Conservation (phyloP, 2,329 filamentous ascomycete genomes). For the Xylaria sp. region DNA sequence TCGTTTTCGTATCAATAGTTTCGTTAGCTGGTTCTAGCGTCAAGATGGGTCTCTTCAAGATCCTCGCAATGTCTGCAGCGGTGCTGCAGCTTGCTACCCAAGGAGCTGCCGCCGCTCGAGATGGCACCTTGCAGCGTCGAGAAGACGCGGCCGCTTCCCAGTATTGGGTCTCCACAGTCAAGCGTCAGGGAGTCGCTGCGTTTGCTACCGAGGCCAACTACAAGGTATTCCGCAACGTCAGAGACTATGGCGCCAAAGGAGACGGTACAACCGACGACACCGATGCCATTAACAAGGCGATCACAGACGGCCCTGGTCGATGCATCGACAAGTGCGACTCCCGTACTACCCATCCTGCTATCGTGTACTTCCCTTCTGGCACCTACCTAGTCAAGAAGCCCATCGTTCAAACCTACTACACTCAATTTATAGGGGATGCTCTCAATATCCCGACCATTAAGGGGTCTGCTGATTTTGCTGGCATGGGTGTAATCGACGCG, state of each 20-base stretch:
- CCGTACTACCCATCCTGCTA: constrained; percentile 80
- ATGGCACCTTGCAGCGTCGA: constrained; percentile 40
- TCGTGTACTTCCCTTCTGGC: constrained; percentile 92
- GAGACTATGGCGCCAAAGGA: constrained; percentile 78
- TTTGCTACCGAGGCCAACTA: constrained; percentile 68
- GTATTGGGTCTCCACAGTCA: constrained; percentile 79
- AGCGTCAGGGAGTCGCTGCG: constrained; percentile 74
- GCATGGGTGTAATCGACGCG: constrained; percentile 89
- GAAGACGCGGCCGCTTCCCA: constrained; percentile 52
- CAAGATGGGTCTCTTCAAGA: constrained; percentile 49
- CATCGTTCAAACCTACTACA: constrained; percentile 90
- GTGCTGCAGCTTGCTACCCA: constrained; percentile 43
- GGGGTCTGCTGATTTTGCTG: constrained; percentile 75
- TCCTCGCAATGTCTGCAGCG: constrained; percentile 45
- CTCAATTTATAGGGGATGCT: constrained; percentile 88
- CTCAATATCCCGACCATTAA: constrained; percentile 78
- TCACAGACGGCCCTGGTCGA: constrained; percentile 75
- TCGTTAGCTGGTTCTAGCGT: constrained; percentile 47
- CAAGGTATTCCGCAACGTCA: constrained; percentile 80
- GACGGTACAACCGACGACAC: constrained; percentile 82
- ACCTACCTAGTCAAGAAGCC: constrained; percentile 85
- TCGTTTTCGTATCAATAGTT: constrained; percentile 37
- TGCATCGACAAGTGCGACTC: constrained; percentile 87
- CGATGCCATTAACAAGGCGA: constrained; percentile 84
- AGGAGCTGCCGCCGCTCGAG: constrained; percentile 37